Evolutionary conservation across 164 flowering plant species (phyloP).

Genomic region (Nymphaea thermarum): DNA sequence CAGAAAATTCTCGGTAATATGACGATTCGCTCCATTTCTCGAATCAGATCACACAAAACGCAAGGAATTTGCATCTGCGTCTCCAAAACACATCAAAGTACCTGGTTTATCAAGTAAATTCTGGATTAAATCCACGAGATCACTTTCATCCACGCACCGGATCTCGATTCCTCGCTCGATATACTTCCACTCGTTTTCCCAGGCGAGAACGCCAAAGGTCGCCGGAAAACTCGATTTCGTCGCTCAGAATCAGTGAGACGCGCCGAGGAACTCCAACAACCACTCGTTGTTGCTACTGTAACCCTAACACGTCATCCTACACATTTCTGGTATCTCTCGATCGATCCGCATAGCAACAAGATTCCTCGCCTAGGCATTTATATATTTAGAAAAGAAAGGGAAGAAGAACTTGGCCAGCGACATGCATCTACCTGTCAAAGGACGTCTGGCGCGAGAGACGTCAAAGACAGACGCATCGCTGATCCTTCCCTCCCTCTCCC

Average conservation of each 20-base stretch:
- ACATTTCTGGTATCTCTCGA: background rate
- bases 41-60: background rate
- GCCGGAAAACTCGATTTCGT: background rate
- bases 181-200: background rate
- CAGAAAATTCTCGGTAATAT: background rate
- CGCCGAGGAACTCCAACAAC: background rate
- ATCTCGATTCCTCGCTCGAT: background rate
- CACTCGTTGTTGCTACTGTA: background rate
- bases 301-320: background rate
- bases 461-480: background rate
- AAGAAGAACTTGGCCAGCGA: background rate
- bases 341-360: background rate
- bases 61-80: background rate
- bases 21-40: background rate
- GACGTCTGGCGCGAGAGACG: background rate
- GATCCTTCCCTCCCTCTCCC: background rate
- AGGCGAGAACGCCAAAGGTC: background rate
- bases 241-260: background rate
- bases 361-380: background rate
- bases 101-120: background rate
- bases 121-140: background rate
- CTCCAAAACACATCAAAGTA: background rate
- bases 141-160: background rate
- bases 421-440: background rate
- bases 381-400: background rate